Base-by-base conservation (phyloP, 331 rosid species). In the Rhamnella rubrinervis region DNA sequence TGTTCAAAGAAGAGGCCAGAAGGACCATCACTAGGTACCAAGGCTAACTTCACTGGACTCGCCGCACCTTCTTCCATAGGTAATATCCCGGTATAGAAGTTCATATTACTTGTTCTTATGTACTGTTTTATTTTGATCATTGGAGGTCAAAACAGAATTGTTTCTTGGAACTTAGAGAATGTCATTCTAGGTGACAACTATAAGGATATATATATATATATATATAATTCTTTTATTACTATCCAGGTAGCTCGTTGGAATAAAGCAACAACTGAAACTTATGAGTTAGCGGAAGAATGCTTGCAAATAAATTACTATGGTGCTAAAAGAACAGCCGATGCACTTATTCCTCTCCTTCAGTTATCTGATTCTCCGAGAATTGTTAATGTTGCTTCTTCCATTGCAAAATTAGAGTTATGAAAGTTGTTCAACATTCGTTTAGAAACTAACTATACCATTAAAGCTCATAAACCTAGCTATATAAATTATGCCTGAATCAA, bases 31-130 rank as follows among this genome's bases (percentile, higher is more conserved):
- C 19, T 7, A 0, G 87, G 75, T 6, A 83, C 62, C 81, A 85
- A 61, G 0, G 78, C 89, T 63, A 86, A 59, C 60, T 66, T 68
- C 37, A 79, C 82, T 6, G 58, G 74, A 50, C 57, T 28, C 59
- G 67, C 79, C n/a, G 84, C 92, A 17, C 89, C 89, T 78, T 86
- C 86, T 40, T 82, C 85, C 16, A 75, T 71, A 7, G 89, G 55
- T 13, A 80, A 39, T 40, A 0, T 0, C 4, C 88, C 89, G 1
- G 66, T 17, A 46, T 76, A 65, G 16, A 0, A 0, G 61, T 56
- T 82, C 2, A 84, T 31, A n/a, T n/a, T n/a, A n/a, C n/a, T n/a
- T n/a, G n/a, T n/a, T n/a, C n/a, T n/a, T n/a, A n/a, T n/a, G n/a
- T 40, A 40, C 3, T 12, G 67, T 39, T 19, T 62, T 20, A 10